These are phyloP conservation scores for Chimonanthus praecox DNA, from an alignment of 164 flowering plant species.

Conservation along the genomic window DNA sequence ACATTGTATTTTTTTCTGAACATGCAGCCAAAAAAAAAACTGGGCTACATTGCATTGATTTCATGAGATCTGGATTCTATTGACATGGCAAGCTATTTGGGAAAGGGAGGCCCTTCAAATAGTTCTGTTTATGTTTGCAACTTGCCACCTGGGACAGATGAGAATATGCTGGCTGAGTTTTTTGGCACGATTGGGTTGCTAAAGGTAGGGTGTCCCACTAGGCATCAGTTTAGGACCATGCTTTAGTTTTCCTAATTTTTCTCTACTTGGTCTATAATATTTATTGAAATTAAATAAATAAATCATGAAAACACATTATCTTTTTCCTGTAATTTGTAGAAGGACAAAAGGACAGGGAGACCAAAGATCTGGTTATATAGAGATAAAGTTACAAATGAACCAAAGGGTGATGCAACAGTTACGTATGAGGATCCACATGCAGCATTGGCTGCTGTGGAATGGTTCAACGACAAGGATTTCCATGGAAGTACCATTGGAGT, in stretches of 20 bases:
- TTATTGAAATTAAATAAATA: neutral
- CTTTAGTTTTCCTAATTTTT: constrained; percentile 8
- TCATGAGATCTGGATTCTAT: neutral
- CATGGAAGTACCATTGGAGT: constrained; percentile 88
- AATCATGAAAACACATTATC: neutral
- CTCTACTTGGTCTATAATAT: neutral
- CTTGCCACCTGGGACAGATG: constrained; percentile 93
- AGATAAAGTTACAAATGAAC: constrained; percentile 86
- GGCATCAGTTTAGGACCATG: constrained; percentile 18
- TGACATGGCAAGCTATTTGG: constrained; percentile 56
- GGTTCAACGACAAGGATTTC: constrained; percentile 96
- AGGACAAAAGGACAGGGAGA: constrained; percentile 87
- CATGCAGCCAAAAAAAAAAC: neutral
- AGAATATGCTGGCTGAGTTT: constrained; percentile 83
- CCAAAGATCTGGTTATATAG: constrained; percentile 93
- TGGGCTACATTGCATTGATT: neutral
- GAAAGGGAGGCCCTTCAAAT: constrained; percentile 56
- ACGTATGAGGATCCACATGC: constrained; percentile 99
- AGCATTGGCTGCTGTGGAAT: constrained; percentile 94
- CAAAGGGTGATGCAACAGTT: constrained; percentile 98
- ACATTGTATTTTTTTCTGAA: neutral
- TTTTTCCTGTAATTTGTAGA: constrained; percentile 30
- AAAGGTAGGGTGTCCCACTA: constrained; percentile 61
- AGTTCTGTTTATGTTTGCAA: constrained; percentile 88
- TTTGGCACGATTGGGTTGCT: constrained; percentile 98